Evolutionary conservation across 164 flowering plant genomes (phyloP).

Genomic region (Dillenia turbinata): DNA sequence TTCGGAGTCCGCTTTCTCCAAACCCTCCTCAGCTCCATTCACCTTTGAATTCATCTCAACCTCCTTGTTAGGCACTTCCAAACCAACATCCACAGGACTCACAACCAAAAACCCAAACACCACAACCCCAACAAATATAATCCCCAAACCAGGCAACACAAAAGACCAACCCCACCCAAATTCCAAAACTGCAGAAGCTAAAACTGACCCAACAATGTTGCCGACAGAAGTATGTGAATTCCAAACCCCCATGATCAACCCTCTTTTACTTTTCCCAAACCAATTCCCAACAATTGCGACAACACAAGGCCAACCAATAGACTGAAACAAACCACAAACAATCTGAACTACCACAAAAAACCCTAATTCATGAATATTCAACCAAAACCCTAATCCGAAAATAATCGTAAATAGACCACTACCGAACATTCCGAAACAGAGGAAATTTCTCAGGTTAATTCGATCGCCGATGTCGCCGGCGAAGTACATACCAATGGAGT

Average conservation of each 20-base stretch:
- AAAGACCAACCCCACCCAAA: constrained; percentile 99
- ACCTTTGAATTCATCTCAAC: constrained; percentile 44
- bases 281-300: constrained; percentile 91
- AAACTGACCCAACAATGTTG: constrained; percentile 72
- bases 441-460: constrained; percentile 59
- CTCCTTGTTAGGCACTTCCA: constrained; percentile 38
- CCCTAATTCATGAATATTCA: constrained; percentile 49
- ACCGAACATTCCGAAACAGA: constrained; percentile 76
- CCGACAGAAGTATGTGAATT: constrained; percentile 88
- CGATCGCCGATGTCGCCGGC: constrained; percentile 87
- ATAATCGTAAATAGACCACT: constrained; percentile 58
- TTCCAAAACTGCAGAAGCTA: constrained; percentile 74
- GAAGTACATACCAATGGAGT: constrained; percentile 74
- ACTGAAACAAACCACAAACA: constrained; percentile 79
- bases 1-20: constrained; percentile 42
- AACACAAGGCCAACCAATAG: constrained; percentile 95
- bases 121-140: constrained; percentile 48
- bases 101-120: constrained; percentile 71
- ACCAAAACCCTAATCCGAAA: constrained; percentile 82
- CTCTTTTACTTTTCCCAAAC: constrained; percentile 85
- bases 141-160: constrained; percentile 64
- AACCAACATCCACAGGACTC: constrained; percentile 60
- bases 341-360: constrained; percentile 64
- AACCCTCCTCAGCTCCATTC: constrained; percentile 12
- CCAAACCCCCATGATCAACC: constrained; percentile 96